phyloP scores from a whole-genome alignment of 495 filamentous ascomycete genomes.

The Podospora bellae-mahoneyi region DNA sequence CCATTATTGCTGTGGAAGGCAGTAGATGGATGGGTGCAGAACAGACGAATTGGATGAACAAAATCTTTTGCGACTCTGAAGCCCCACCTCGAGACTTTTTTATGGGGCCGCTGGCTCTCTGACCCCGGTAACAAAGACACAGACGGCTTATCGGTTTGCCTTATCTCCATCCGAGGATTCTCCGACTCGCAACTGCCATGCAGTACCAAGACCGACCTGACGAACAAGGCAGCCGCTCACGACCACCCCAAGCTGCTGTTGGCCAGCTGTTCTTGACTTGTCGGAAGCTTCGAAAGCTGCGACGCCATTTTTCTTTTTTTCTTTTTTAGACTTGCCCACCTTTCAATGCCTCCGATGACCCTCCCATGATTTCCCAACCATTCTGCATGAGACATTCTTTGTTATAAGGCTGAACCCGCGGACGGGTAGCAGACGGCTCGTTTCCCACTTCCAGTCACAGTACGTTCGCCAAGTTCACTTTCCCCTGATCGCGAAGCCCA shows the following conservation, averaged over 20 bases:
- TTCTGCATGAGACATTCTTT: conserved; percentile 13
- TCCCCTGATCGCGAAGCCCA: conserved; percentile 11
- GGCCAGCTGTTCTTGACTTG: conserved; percentile 6
- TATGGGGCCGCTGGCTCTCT: background rate
- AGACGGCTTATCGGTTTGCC: background rate
- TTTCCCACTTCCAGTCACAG: background rate
- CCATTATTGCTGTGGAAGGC: conserved; percentile 36
- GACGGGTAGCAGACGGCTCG: conserved; percentile 4
- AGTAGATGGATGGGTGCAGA: background rate
- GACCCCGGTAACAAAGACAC: background rate
- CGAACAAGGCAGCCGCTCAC: background rate
- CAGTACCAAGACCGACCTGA: background rate
- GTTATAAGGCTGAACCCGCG: conserved; percentile 14
- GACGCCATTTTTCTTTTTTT: background rate
- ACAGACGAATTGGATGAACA: background rate
- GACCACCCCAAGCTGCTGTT: background rate
- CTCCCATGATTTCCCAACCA: background rate
- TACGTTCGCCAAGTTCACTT: background rate
- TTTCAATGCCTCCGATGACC: background rate
- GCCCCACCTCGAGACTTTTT: conserved; percentile 15
- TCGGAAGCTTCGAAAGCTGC: background rate
- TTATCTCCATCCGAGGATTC: conserved; percentile 2
- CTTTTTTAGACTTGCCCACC: too few relatives aligned
- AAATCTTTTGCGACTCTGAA: conserved; percentile 10
- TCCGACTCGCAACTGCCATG: background rate